Evolutionary conservation across 306 rosid species (phyloP).

Genomic region (Astragalus glycyphyllos): DNA sequence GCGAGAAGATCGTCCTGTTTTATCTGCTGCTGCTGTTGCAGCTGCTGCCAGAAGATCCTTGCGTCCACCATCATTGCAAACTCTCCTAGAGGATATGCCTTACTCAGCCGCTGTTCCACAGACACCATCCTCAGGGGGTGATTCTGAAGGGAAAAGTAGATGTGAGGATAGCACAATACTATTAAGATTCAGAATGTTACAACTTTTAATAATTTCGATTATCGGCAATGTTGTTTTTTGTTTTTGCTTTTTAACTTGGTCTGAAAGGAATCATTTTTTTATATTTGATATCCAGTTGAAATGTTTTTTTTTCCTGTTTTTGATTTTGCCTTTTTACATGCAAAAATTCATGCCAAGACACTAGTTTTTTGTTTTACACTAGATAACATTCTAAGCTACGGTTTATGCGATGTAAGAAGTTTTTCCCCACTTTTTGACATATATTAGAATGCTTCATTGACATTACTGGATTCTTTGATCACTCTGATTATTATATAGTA

Average conservation of each 20-base stretch:
- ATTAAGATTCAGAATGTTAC: conserved; percentile 40
- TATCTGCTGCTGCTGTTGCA: conserved; percentile 92
- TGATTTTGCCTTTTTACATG: conserved; percentile 7
- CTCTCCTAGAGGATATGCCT: conserved; percentile 87
- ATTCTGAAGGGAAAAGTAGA: conserved; percentile 93
- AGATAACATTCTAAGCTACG: conserved; percentile 2
- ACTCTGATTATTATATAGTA: conserved; percentile 14
- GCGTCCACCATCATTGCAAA: conserved; percentile 96
- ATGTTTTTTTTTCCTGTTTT: neutral
- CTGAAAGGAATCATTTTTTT: conserved; percentile 11
- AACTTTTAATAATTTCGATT: neutral
- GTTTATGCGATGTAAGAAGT: conserved; percentile 1
- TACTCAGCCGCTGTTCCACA: conserved; percentile 63
- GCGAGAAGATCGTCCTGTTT: conserved; percentile 64
- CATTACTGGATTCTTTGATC: conserved; percentile 16
- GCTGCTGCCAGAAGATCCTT: conserved; percentile 96
- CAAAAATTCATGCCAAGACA: neutral
- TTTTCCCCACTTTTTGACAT: neutral
- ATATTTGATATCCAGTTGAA: conserved; percentile 2
- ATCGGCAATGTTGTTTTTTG: neutral
- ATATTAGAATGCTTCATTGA: conserved; percentile 9
- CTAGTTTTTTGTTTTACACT: neutral
- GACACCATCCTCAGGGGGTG: conserved; percentile 90
- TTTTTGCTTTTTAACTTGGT: conserved; percentile 19
- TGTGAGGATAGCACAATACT: conserved; percentile 57